Evolutionary conservation across 352 stramenopile species (phyloP), one percentile per base, ranked within the genome.

Genomic region (Globisporangium solare): DNA sequence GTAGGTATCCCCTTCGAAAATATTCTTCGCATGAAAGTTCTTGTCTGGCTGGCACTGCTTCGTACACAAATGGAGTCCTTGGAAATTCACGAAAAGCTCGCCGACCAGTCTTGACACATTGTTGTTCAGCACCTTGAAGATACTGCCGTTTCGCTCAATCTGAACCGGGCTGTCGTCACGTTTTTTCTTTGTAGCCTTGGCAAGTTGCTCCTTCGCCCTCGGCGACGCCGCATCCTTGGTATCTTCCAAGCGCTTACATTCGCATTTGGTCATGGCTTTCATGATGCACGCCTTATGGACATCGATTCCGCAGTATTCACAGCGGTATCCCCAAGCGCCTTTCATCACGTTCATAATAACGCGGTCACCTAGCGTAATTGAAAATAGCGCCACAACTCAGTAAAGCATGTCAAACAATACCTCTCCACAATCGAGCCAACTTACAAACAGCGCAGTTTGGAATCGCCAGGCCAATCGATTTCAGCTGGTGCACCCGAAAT

Each of bases 221-320:
- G 64, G 55, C n/a, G 54, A 56, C 20, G 46, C 21, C 8, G 48
- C 45, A 6, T 39, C 24, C 15, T 53, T 37, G 15, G 35, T 6
- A 48, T 47, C 24, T 15, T 5, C n/a, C 0, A 32, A 31, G 14
- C 51, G 58, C 22, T 69, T 82, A 56, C 84, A 94, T 58, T 86
- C 74, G 49, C 83, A 85, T 20, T 83, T 79, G 20, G 76, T 81
- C 61, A 88, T 90, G 47, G 84, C 85, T 50, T 91, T 92, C 82
- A 95, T 93, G 60, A 95, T 92, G 50, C 85, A 95, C 3, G 59
- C 65, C 62, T 95, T 95, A 58, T 95, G 85, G 0, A 90, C 85
- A 47, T 95, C 85, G 47, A 93, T 80, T 11, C 68, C 70, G 59
- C 85, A 95, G 0, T 79, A 64, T 51, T 95, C 85, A 49, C 85